phyloP scores from a whole-genome alignment of 805 yeast species.

The Candida mattraensis region DNA sequence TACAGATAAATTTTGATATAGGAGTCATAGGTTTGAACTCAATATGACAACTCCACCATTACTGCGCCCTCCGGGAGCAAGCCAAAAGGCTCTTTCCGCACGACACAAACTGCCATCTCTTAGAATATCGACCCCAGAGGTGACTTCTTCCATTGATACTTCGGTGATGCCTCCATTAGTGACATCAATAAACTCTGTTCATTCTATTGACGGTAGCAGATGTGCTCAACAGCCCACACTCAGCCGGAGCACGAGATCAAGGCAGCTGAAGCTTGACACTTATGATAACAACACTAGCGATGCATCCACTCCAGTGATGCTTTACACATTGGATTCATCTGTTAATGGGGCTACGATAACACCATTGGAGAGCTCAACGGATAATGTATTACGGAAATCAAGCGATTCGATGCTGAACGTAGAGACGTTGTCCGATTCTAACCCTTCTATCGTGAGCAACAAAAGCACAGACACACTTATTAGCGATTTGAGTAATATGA shows the following conservation, averaged over 20 bases:
- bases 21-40: neutral
- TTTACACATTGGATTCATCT: slow-evolving; percentile 1
- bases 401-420: slow-evolving; percentile 7
- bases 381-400: slow-evolving; percentile 1
- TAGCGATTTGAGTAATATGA: slow-evolving; percentile 7
- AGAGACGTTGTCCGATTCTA: slow-evolving; percentile 8
- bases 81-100: slow-evolving; percentile 31
- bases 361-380: too few relatives aligned
- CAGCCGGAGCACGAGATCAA: slow-evolving; percentile 1
- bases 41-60: slow-evolving; percentile 43
- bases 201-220: slow-evolving; percentile 4
- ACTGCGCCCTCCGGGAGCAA: slow-evolving; percentile 45
- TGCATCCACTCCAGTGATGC: slow-evolving; percentile 8
- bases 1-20: too few relatives aligned
- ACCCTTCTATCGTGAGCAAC: slow-evolving; percentile 8
- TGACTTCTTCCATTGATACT: slow-evolving; percentile 3
- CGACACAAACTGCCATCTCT: slow-evolving; percentile 28
- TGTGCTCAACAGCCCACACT: slow-evolving; percentile 3
- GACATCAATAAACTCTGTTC: slow-evolving; percentile 1
- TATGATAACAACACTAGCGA: slow-evolving; percentile 5
- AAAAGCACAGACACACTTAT: slow-evolving; percentile 11
- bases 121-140: slow-evolving; percentile 22
- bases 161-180: slow-evolving; percentile 2
- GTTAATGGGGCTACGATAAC: too few relatives aligned
- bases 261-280: slow-evolving; percentile 6